Percentiles rank a stretch among this genome's conserved stretches.
Evolutionary conservation across 192 early-diverging fungal species (phyloP).

Genomic region (Umbelopsis sp.): DNA sequence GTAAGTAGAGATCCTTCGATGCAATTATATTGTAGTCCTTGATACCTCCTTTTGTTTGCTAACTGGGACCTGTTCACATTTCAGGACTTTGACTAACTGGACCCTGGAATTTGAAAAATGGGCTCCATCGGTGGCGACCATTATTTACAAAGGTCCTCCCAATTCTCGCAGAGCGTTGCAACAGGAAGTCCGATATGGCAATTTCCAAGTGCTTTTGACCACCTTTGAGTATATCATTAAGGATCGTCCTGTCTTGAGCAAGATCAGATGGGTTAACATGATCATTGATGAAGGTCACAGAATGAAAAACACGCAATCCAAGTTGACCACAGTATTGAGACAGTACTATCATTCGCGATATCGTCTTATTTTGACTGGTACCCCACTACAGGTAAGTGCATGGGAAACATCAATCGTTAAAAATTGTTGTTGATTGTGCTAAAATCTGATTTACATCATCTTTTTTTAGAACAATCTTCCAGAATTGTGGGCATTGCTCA

Average conservation of each 20-base stretch:
- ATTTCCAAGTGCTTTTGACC: conserved; percentile 95
- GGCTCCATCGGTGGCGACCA: conserved; percentile 87
- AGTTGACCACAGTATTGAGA: conserved; percentile 82
- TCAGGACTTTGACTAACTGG: conserved; percentile 93
- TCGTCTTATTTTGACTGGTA: conserved; percentile 95
- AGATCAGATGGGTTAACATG: conserved; percentile 96
- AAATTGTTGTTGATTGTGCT: no score
- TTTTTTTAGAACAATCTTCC: conserved; percentile 86
- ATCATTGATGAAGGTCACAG: conserved; percentile 99
- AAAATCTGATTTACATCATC: no score
- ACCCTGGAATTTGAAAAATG: conserved; percentile 96
- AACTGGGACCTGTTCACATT: background rate
- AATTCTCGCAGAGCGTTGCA: conserved; percentile 70
- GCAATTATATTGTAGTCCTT: no score
- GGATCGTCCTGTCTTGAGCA: conserved; percentile 83
- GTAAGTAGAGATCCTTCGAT: conserved; percentile 40
- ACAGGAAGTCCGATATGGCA: conserved; percentile 67
- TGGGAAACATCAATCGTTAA: no score
- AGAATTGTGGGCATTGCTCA: conserved; percentile 95
- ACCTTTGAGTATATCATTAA: conserved; percentile 98
- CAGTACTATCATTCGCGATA: conserved; percentile 90
- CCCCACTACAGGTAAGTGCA: conserved; percentile 82
- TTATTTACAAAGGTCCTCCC: conserved; percentile 93
- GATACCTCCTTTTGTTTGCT: background rate
- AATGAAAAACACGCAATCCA: conserved; percentile 95